Percentiles rank a stretch among this genome's conserved stretches.
Conservation (phyloP, 208 protist species). For the Trypanosoma caninum region DNA sequence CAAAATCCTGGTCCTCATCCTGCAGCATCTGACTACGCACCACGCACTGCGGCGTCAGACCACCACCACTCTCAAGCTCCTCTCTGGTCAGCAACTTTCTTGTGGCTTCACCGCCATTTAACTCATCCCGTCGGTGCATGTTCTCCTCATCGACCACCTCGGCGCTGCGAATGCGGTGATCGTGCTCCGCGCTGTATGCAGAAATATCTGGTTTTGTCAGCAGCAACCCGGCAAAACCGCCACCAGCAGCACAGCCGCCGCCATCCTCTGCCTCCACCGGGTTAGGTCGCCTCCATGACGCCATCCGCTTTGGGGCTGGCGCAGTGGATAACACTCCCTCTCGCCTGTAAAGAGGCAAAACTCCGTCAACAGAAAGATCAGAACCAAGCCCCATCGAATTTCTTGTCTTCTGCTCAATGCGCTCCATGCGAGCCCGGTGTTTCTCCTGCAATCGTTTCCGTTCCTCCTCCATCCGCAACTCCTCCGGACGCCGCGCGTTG, state of each 20-base stretch:
- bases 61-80: slow-evolving; percentile 16
- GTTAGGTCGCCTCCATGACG: slow-evolving; percentile 31
- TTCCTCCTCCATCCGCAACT: slow-evolving; percentile 33
- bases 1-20: slow-evolving; percentile 29
- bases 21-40: slow-evolving; percentile 24
- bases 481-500: slow-evolving; percentile 27
- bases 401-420: slow-evolving; percentile 56
- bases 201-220: slow-evolving; percentile 64
- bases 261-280: slow-evolving; percentile 22
- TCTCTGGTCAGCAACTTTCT: slow-evolving; percentile 13
- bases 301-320: background rate
- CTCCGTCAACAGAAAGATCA: slow-evolving; percentile 55
- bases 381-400: slow-evolving; percentile 56
- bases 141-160: slow-evolving; percentile 39
- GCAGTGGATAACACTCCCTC: background rate
- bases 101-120: slow-evolving; percentile 8
- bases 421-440: slow-evolving; percentile 40
- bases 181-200: slow-evolving; percentile 61
- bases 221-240: slow-evolving; percentile 15
- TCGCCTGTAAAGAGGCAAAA: slow-evolving; percentile 42
- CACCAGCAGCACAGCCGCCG: background rate
- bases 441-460: slow-evolving; percentile 26
- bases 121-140: slow-evolving; percentile 18
- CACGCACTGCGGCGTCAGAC: slow-evolving; percentile 12
- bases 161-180: slow-evolving; percentile 62